Conservation (phyloP, 352 stramenopile genomes). For the Saprolegnia diclina region DNA sequence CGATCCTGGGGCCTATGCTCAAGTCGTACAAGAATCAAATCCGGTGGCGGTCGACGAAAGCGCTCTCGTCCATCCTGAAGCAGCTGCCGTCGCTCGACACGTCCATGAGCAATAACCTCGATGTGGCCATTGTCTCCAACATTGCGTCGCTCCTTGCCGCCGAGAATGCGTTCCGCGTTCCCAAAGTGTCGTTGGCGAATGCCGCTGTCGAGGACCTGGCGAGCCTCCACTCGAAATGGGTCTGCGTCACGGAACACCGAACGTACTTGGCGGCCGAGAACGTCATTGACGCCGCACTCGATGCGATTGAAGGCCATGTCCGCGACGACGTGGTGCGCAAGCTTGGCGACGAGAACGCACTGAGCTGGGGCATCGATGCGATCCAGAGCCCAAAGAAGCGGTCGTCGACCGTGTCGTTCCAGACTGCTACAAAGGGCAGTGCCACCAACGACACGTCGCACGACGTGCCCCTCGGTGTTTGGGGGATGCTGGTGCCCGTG, state of each 20-base stretch:
- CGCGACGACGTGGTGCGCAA: constrained; percentile 60
- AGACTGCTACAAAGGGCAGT: constrained; percentile 13
- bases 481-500: constrained; percentile 55
- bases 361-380: constrained; percentile 77
- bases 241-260: constrained; percentile 66
- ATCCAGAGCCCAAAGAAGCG: constrained; percentile 60
- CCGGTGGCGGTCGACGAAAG: constrained; percentile 73
- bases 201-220: background rate
- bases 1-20: constrained; percentile 49
- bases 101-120: constrained; percentile 36
- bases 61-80: constrained; percentile 59
- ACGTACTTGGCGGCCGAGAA: constrained; percentile 59
- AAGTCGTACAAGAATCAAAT: constrained; percentile 74
- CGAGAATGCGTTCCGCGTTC: constrained; percentile 40
- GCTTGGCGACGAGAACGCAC: constrained; percentile 66
- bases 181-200: background rate
- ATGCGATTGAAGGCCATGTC: constrained; percentile 51
- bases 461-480: constrained; percentile 58
- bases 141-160: constrained; percentile 48
- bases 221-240: constrained; percentile 61
- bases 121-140: constrained; percentile 62
- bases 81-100: constrained; percentile 49
- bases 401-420: constrained; percentile 20
- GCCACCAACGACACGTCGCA: background rate
- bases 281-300: constrained; percentile 63